Conservation (phyloP, 148 eudicot genomes). For the Simmondsia chinensis region DNA sequence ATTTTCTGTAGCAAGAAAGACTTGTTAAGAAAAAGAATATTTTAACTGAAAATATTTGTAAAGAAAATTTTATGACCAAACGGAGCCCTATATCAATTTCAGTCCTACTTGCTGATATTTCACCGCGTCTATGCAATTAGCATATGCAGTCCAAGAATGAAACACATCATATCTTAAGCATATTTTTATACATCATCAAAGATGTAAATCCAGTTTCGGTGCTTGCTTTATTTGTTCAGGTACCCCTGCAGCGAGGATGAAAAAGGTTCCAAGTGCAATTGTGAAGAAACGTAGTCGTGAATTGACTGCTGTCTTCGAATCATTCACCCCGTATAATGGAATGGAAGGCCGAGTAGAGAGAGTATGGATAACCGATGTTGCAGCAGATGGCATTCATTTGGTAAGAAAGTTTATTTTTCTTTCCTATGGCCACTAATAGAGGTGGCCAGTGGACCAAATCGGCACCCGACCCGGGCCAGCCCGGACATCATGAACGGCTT, state of each 20-base stretch:
- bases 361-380: slow-evolving; percentile 88
- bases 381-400: slow-evolving; percentile 83
- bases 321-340: slow-evolving; percentile 78
- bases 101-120: no score
- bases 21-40: no score
- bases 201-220: no score
- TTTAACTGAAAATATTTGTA: no score
- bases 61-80: no score
- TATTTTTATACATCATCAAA: no score
- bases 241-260: slow-evolving; percentile 99
- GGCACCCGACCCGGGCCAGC: neutral
- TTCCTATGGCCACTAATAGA: neutral
- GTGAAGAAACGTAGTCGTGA: slow-evolving; percentile 96
- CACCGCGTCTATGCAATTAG: no score
- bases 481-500: neutral
- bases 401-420: slow-evolving; percentile 26
- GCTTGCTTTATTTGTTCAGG: slow-evolving; percentile 39
- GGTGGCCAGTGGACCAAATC: no score
- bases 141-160: no score
- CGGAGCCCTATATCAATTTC: no score
- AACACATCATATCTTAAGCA: no score
- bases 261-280: slow-evolving; percentile 74
- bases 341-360: slow-evolving; percentile 82
- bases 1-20: no score
- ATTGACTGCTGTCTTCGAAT: slow-evolving; percentile 78